A percentile compares a stretch with the other conserved stretches of the same genome.
phyloP scores from a whole-genome alignment of 257 asterid genomes.

The Nicotiana attenuata region DNA sequence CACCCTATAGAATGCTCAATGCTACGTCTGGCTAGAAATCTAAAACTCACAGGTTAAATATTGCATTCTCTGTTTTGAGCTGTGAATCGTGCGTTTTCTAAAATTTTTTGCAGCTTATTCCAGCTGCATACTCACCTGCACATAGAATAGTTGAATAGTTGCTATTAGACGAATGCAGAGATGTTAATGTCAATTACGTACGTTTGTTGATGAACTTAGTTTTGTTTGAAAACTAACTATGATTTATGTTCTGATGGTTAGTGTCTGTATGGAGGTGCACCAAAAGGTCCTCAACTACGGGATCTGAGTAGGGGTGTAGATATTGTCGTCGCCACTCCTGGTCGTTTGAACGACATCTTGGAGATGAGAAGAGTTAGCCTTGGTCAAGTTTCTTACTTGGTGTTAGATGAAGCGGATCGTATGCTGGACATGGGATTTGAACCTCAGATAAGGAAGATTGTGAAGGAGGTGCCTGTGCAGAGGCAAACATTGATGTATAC shows the following conservation, averaged over 20 bases:
- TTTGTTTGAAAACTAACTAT: neutral
- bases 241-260: slow-evolving; percentile 14
- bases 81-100: neutral
- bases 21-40: neutral
- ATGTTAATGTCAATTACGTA: neutral
- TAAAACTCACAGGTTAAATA: neutral
- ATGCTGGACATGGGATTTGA: slow-evolving; percentile 28
- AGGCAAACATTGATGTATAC: slow-evolving; percentile 98
- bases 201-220: neutral
- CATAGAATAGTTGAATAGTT: neutral
- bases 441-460: slow-evolving; percentile 24
- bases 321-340: slow-evolving; percentile 22
- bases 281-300: slow-evolving; percentile 80
- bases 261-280: slow-evolving; percentile 99
- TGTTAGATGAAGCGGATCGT: slow-evolving; percentile 25
- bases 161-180: neutral
- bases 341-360: slow-evolving; percentile 18
- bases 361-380: slow-evolving; percentile 15
- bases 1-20: neutral
- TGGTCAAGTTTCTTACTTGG: slow-evolving; percentile 14
- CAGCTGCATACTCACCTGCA: neutral
- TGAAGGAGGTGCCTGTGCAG: slow-evolving; percentile 44
- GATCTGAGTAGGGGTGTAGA: slow-evolving; percentile 47
- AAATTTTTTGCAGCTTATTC: neutral
- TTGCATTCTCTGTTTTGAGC: neutral